Base-by-base conservation (phyloP, 768 basidiomycete genomes). In the Candolleomyces aberdarensis region DNA sequence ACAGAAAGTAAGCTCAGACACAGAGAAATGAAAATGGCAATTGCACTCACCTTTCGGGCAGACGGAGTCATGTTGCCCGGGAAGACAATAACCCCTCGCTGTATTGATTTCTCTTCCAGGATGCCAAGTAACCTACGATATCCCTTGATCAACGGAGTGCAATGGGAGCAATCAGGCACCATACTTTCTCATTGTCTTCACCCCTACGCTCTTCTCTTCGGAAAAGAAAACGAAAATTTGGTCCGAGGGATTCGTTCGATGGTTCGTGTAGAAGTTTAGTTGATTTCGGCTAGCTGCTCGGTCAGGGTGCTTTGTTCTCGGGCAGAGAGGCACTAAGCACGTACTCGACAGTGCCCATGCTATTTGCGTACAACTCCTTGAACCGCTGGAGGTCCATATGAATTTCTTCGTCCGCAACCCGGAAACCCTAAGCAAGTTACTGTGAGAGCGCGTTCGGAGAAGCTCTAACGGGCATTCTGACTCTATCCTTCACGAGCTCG, bases 181-280 rank as follows among this genome's bases (percentile, higher is more conserved):
- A 58, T 72, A 97, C 96, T 94, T 96, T 78, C 95, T 82, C 94
- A 98, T 98, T 3, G 95, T 94, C 75, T 97, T 96, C 48, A 98
- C 94, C 61, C 95, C 93, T 7, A 98, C 97, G 68, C 92, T 94
- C 73, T 80, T 85, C 75, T 98, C 97, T 50, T 96, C 94, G n/a
- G 94, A 88, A 75, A 96, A 99, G 73, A 92, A 98, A 19, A 98
- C 80, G 67, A 92, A 98, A 68, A 99, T 92, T 73, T 92, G 89
- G 67, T 94, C 88, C 9, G 76, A 74, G 26, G 85, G 78, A 65
- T 91, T 88, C 13, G 78, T 76, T 61, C 79, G 78, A 15, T 86
- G 85, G 65, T 89, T 87, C 11, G 94, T 94, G 74, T 88, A 93
- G 80, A 98, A 98, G 72, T 93, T 93, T 67, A 99, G 83, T 65